Percentiles rank a stretch among this genome's conserved stretches.
Conservation (phyloP, 768 basidiomycete species). For the Pulveroboletus sp. region DNA sequence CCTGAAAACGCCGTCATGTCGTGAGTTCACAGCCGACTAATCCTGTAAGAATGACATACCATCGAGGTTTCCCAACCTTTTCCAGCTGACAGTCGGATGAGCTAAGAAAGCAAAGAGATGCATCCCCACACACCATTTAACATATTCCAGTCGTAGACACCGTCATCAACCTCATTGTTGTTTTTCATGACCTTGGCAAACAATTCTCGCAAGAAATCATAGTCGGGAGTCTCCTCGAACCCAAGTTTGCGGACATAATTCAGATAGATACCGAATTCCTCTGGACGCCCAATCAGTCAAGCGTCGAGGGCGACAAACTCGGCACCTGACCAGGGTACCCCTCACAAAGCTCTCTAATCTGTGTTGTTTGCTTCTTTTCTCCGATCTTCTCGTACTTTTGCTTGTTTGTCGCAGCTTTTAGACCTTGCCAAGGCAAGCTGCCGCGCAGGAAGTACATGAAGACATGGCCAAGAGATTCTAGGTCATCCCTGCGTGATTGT, state of each 20-base stretch:
- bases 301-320: background rate
- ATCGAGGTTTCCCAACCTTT: conserved; percentile 90
- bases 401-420: conserved; percentile 99
- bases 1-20: conserved; percentile 32
- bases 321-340: conserved; percentile 77
- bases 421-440: conserved; percentile 96
- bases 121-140: conserved; percentile 59
- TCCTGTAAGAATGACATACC: conserved; percentile 42
- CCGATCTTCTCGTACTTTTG: conserved; percentile 99
- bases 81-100: conserved; percentile 50
- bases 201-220: conserved; percentile 94
- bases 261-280: conserved; percentile 97
- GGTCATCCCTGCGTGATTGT: conserved; percentile 91
- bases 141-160: conserved; percentile 94
- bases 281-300: conserved; percentile 39
- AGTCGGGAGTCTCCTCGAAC: conserved; percentile 98
- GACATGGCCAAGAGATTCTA: conserved; percentile 98
- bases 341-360: conserved; percentile 95
- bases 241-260: conserved; percentile 99
- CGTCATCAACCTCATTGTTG: conserved; percentile 87
- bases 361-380: conserved; percentile 99
- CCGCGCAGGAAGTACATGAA: conserved; percentile 99
- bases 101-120: background rate
- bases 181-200: conserved; percentile 93
- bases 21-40: conserved; percentile 7